Evolutionary conservation across 805 yeast genomes (phyloP).

Genomic region (Candida bentonensis): DNA sequence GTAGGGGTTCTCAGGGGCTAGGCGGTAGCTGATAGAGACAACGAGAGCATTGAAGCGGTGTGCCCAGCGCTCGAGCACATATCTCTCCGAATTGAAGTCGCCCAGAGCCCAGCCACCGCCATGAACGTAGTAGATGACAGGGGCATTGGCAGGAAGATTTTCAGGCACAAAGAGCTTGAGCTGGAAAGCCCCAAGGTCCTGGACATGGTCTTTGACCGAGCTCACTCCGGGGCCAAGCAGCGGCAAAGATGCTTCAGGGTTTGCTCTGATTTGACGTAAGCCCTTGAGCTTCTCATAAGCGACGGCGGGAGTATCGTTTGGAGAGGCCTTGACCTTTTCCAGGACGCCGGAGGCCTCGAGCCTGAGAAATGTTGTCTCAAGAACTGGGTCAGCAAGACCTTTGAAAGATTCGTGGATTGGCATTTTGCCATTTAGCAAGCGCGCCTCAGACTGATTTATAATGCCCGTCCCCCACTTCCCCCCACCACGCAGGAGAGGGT

Average conservation of each 20-base stretch:
- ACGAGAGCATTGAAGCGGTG: not conserved
- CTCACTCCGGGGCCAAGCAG: not conserved
- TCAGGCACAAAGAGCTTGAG: not conserved
- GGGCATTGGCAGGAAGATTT: not conserved
- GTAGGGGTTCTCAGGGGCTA: not conserved
- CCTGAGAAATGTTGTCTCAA: not conserved
- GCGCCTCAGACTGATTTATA: too few relatives aligned
- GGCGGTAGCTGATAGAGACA: not conserved
- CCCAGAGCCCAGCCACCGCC: not conserved
- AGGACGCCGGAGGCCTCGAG: not conserved
- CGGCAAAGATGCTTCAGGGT: not conserved
- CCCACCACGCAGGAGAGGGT: too few relatives aligned
- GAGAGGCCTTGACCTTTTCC: not conserved
- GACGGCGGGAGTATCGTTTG: not conserved
- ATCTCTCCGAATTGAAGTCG: not conserved
- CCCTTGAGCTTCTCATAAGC: too few relatives aligned
- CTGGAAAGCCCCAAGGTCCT: not conserved
- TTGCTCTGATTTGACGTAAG: too few relatives aligned
- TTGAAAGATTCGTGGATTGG: not conserved
- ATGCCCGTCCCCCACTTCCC: too few relatives aligned
- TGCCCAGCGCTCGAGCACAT: not conserved
- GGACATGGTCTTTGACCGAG: not conserved
- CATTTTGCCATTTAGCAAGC: too few relatives aligned
- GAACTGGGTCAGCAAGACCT: not conserved
- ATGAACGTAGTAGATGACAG: not conserved